These are phyloP conservation scores for Xerocomellus chrysenteron DNA, from an alignment of 768 basidiomycete species.

Conservation along the genomic window DNA sequence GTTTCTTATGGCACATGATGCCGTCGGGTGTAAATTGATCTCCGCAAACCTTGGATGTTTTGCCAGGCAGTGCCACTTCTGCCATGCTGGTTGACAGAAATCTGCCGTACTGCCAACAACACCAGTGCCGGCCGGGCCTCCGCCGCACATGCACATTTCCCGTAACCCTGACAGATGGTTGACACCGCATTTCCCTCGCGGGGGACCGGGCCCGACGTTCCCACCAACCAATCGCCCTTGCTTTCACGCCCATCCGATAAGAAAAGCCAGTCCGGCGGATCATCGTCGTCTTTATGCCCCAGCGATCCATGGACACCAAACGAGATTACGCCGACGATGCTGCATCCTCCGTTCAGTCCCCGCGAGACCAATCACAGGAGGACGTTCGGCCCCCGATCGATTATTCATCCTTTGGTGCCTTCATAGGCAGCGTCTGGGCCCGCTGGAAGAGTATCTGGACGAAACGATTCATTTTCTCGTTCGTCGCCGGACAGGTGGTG, in stretches of 20 bases:
- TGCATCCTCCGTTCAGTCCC: not conserved
- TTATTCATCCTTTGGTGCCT: slow-evolving; percentile 58
- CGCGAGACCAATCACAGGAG: not conserved
- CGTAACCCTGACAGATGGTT: slow-evolving; percentile 12
- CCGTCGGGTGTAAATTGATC: too few relatives aligned
- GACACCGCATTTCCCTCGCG: slow-evolving; percentile 9
- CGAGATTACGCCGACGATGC: slow-evolving; percentile 18
- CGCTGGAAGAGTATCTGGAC: slow-evolving; percentile 82
- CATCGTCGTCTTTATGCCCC: slow-evolving; percentile 7
- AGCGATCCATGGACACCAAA: slow-evolving; percentile 25
- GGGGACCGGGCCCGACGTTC: slow-evolving; percentile 1
- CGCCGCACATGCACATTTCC: not conserved
- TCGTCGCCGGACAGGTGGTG: slow-evolving; percentile 78
- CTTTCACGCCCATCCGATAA: slow-evolving; percentile 15
- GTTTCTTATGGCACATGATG: too few relatives aligned
- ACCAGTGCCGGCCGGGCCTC: too few relatives aligned
- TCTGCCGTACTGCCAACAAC: too few relatives aligned
- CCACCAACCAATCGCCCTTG: not conserved
- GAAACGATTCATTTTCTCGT: slow-evolving; percentile 61
- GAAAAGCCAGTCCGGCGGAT: not conserved
- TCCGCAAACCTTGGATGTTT: too few relatives aligned
- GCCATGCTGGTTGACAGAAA: too few relatives aligned
- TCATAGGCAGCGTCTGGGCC: slow-evolving; percentile 49
- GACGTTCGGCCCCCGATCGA: slow-evolving; percentile 57
- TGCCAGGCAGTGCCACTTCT: too few relatives aligned